Evolutionary conservation across 2,329 filamentous ascomycete species (phyloP).

Genomic region (Phialophora macrospora): DNA sequence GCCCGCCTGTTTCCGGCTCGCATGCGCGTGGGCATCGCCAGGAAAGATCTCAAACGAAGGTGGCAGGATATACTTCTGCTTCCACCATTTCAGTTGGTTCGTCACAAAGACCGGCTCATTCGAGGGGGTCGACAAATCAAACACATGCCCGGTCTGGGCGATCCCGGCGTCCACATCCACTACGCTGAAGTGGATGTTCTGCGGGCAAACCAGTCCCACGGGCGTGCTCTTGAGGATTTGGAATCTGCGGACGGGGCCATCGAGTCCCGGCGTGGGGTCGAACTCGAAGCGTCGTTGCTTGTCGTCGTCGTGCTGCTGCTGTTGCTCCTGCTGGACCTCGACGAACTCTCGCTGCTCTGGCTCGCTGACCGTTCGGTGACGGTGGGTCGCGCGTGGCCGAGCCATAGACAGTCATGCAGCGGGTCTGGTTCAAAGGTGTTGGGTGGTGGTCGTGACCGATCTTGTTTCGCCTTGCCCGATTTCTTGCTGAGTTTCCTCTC

Average conservation of each 20-base stretch:
- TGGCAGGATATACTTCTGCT: slow-evolving; percentile 25
- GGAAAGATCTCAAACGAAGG: slow-evolving; percentile 27
- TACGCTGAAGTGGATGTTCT: slow-evolving; percentile 33
- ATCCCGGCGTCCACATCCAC: slow-evolving; percentile 23
- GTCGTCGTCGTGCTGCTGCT: slow-evolving; percentile 14
- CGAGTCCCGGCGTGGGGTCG: slow-evolving; percentile 11
- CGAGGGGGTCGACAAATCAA: slow-evolving; percentile 2
- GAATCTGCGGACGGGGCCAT: slow-evolving; percentile 28
- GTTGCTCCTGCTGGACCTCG: slow-evolving; percentile 2
- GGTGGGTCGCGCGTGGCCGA: slow-evolving; percentile 31
- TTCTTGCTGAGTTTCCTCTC: slow-evolving; percentile 27
- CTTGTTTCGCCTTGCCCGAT: slow-evolving; percentile 28
- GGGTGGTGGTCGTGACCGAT: slow-evolving; percentile 7
- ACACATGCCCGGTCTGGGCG: slow-evolving; percentile 4
- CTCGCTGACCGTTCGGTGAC: slow-evolving; percentile 28
- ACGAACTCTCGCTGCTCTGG: slow-evolving; percentile 34
- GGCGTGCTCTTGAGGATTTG: slow-evolving; percentile 36
- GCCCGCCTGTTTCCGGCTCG: neutral
- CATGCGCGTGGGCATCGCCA: neutral
- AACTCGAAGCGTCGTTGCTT: slow-evolving; percentile 8
- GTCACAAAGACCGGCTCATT: slow-evolving; percentile 21
- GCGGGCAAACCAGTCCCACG: slow-evolving; percentile 36
- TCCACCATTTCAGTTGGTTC: slow-evolving; percentile 34
- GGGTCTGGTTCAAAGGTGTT: slow-evolving; percentile 21
- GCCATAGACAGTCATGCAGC: slow-evolving; percentile 28